Percentiles rank a stretch among this genome's conserved stretches.
These are phyloP conservation scores for Sphagnurus paluster DNA, from an alignment of 1,284 basidiomycete genomes.

Conservation along the genomic window DNA sequence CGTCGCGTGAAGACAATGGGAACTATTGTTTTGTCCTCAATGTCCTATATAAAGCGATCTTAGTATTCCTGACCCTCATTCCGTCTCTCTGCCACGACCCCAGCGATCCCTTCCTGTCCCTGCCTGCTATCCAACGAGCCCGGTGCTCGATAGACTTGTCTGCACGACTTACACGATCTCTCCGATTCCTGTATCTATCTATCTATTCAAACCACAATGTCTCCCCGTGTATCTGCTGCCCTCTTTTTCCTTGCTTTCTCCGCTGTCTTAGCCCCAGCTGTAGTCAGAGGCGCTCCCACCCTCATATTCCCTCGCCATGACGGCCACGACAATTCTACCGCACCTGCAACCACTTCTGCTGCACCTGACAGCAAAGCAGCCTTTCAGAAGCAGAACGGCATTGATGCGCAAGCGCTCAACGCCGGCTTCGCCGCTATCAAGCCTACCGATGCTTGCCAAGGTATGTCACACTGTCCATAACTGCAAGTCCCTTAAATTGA, in stretches of 20 bases:
- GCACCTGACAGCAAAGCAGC: not conserved
- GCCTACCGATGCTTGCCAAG: constrained; percentile 35
- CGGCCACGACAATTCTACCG: constrained; percentile 9
- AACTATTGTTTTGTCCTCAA: constrained; percentile 9
- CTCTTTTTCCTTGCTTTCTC: constrained; percentile 12
- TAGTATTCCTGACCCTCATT: not conserved
- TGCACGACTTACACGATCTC: constrained; percentile 20
- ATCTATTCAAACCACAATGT: constrained; percentile 5
- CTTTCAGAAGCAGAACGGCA: constrained; percentile 29
- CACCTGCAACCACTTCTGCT: too few relatives aligned
- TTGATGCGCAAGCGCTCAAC: constrained; percentile 43
- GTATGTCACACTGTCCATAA: constrained; percentile 26
- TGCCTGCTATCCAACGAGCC: constrained; percentile 15
- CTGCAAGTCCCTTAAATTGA: not conserved
- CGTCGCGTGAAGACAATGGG: constrained; percentile 13
- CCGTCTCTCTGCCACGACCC: constrained; percentile 7
- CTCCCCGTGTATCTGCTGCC: constrained; percentile 11
- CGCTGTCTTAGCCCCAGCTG: constrained; percentile 16
- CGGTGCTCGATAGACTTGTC: constrained; percentile 19
- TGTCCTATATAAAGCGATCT: constrained; percentile 20
- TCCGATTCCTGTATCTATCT: constrained; percentile 3
- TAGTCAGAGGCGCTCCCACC: constrained; percentile 20
- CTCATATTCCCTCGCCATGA: constrained; percentile 12
- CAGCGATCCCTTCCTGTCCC: constrained; percentile 13
- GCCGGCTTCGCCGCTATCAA: constrained; percentile 34